Conservation (phyloP, 371 early-diverging fungal species). For the Mucor circinelloides region DNA sequence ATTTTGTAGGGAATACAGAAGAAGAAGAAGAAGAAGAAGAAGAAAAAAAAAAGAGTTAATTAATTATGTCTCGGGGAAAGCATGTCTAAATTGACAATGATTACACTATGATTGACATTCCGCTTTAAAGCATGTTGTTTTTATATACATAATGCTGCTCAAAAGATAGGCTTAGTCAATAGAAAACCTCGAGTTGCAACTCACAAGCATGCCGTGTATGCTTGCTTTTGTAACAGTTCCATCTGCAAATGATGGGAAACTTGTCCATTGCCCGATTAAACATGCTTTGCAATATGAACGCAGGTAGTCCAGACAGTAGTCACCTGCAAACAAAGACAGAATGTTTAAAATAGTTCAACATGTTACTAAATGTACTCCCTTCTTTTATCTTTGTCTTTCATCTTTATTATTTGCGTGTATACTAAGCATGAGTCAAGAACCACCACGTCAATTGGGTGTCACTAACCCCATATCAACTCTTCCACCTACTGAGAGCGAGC, state of each 20-base stretch:
- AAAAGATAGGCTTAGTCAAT: not conserved
- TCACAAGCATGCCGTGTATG: not conserved
- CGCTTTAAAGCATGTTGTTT: not conserved
- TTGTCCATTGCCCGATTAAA: not conserved
- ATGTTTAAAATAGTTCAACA: not conserved
- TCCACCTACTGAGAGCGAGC: constrained; percentile 60
- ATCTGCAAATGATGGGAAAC: not conserved
- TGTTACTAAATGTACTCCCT: not conserved
- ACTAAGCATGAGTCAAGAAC: constrained; percentile 27
- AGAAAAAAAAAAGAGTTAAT: not conserved
- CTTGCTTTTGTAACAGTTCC: not conserved
- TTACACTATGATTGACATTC: not conserved
- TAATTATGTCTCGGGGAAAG: not conserved
- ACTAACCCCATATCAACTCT: constrained; percentile 65
- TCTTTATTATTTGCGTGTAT: constrained; percentile 25
- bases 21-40: too few relatives aligned
- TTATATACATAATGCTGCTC: not conserved
- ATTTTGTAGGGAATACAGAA: not conserved
- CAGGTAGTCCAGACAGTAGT: not conserved
- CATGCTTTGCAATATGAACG: not conserved
- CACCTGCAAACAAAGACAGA: not conserved
- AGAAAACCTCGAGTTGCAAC: not conserved
- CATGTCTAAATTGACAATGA: not conserved
- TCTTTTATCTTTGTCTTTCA: not conserved
- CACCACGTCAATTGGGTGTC: constrained; percentile 54